A percentile compares a stretch with the other conserved stretches of the same genome.
phyloP scores from a whole-genome alignment of 306 rosid genomes.

The Arachis hypogaea region DNA sequence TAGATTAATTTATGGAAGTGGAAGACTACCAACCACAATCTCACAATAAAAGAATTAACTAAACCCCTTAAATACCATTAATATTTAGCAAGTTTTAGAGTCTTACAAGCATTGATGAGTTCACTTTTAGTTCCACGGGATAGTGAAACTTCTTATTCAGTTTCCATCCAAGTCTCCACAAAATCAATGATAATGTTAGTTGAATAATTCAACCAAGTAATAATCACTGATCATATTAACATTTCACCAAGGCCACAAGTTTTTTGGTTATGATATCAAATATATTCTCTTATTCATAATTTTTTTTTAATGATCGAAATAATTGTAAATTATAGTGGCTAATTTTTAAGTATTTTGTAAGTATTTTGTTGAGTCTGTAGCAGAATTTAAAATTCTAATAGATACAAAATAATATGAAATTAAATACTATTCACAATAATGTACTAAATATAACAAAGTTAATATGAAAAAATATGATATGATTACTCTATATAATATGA shows the following conservation, averaged over 20 bases:
- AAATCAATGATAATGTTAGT: not conserved
- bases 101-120: constrained; percentile 9
- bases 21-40: constrained; percentile 9
- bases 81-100: not conserved
- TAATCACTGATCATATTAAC: not conserved
- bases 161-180: not conserved
- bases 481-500: no score
- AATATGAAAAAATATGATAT: no score
- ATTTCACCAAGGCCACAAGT: not conserved
- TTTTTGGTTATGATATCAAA: not conserved
- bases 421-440: no score
- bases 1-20: not conserved
- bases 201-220: not conserved
- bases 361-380: no score
- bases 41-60: not conserved
- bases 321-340: no score
- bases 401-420: no score
- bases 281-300: not conserved
- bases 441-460: no score
- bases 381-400: no score
- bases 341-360: no score
- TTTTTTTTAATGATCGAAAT: no score
- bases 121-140: not conserved
- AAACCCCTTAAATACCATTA: not conserved
- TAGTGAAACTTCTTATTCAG: not conserved